Percentiles rank a stretch among this genome's conserved stretches.
These are phyloP conservation scores for Setaria viridis DNA, from an alignment of 202 grass and related monocot genomes.

Conservation along the genomic window DNA sequence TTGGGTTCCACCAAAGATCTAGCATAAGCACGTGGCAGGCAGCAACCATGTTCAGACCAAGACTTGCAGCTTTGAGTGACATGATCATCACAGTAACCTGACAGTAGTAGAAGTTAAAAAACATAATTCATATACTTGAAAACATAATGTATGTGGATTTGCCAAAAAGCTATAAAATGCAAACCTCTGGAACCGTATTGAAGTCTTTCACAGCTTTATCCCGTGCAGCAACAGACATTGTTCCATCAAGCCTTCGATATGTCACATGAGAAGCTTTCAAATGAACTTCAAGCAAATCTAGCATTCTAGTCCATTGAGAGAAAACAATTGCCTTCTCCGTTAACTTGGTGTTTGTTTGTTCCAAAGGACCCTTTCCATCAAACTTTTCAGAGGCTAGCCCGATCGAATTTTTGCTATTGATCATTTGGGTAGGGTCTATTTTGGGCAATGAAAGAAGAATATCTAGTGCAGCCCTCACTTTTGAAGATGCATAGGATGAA, in stretches of 20 bases:
- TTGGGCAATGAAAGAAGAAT: slow-evolving; percentile 84
- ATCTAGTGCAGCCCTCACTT: slow-evolving; percentile 84
- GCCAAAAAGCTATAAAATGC: slow-evolving; percentile 18
- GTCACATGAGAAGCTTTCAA: slow-evolving; percentile 77
- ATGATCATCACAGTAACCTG: slow-evolving; percentile 99
- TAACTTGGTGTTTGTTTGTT: slow-evolving; percentile 47
- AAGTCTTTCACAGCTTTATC: slow-evolving; percentile 98
- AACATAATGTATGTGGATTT: slow-evolving; percentile 10
- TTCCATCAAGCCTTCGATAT: slow-evolving; percentile 96
- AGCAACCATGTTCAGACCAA: slow-evolving; percentile 97
- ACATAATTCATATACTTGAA: slow-evolving; percentile 13
- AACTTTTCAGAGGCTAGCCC: slow-evolving; percentile 26
- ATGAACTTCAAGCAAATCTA: slow-evolving; percentile 91
- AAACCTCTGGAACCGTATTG: slow-evolving; percentile 92
- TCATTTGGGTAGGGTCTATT: slow-evolving; percentile 45
- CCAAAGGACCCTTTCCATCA: slow-evolving; percentile 47
- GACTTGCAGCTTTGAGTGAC: slow-evolving; percentile 99
- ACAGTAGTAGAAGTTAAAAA: slow-evolving; percentile 35
- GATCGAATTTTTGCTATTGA: slow-evolving; percentile 30
- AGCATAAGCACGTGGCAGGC: slow-evolving; percentile 96
- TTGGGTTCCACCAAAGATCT: slow-evolving; percentile 99
- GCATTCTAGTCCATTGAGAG: slow-evolving; percentile 98
- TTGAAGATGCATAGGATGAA: slow-evolving; percentile 79
- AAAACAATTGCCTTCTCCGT: slow-evolving; percentile 99
- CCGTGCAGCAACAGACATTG: slow-evolving; percentile 93